Conservation (phyloP, 345 rosid genomes). For the Eucalyptus pauciflora region DNA sequence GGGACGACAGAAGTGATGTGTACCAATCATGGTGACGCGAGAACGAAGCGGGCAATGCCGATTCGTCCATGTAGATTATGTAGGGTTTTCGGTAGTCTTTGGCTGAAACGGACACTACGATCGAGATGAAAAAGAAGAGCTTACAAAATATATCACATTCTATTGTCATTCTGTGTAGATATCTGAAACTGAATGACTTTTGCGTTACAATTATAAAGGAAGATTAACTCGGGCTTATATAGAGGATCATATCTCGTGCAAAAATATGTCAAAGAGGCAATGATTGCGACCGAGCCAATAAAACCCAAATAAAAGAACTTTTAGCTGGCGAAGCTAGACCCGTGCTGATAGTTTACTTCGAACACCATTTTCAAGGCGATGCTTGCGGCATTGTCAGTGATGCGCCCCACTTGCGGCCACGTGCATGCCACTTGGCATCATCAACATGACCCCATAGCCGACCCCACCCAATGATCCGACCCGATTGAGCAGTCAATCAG, state of each 20-base stretch:
- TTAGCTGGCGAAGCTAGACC: fast-evolving
- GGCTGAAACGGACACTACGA: background rate
- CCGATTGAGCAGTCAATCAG: too few species aligned
- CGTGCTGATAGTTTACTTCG: background rate
- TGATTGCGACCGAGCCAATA: fast-evolving
- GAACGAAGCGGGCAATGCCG: too few species aligned
- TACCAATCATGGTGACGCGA: too few species aligned
- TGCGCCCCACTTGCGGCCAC: too few species aligned
- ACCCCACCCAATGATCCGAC: too few species aligned
- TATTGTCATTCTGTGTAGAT: background rate
- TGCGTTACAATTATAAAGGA: fast-evolving
- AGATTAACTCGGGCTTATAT: too few species aligned
- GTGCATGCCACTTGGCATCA: too few species aligned
- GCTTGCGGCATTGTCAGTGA: too few species aligned
- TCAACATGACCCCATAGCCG: too few species aligned
- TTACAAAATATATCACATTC: too few species aligned
- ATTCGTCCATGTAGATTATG: background rate
- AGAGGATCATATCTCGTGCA: background rate
- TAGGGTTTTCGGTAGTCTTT: slow-evolving; percentile 2
- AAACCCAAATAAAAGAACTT: background rate
- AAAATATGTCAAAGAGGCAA: background rate
- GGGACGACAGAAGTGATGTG: too few species aligned
- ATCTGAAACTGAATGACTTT: fast-evolving
- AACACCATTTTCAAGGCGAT: too few species aligned
- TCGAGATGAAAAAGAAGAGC: background rate